Evolutionary conservation across 2,329 filamentous ascomycete species (phyloP).

Genomic region (Cyphellophora europaea): DNA sequence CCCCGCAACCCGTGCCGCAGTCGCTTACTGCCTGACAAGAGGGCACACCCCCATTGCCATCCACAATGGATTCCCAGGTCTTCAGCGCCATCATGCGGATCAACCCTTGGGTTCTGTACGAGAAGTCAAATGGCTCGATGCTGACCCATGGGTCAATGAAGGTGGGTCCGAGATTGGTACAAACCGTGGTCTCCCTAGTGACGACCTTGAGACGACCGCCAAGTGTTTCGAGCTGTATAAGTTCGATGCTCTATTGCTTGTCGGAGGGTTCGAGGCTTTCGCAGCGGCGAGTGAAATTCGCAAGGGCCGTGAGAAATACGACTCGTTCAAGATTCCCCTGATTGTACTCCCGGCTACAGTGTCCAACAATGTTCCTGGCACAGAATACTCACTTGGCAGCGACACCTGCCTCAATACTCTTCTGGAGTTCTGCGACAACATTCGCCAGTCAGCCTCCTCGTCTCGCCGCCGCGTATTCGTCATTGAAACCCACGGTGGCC

Average conservation of each 20-base stretch:
- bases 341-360: constrained; percentile 90
- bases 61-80: constrained; percentile 92
- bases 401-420: constrained; percentile 95
- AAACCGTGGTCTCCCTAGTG: constrained; percentile 82
- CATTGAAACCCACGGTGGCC: constrained; percentile 92
- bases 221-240: constrained; percentile 75
- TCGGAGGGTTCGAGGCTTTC: constrained; percentile 95
- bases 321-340: constrained; percentile 86
- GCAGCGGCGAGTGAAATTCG: constrained; percentile 82
- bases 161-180: constrained; percentile 97
- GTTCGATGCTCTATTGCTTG: constrained; percentile 83
- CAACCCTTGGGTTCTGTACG: constrained; percentile 73
- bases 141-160: constrained; percentile 90
- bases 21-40: constrained; percentile 81
- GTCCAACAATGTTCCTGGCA: constrained; percentile 96
- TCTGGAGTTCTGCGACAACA: constrained; percentile 91
- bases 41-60: constrained; percentile 92
- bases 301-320: constrained; percentile 66
- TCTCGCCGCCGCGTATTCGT: constrained; percentile 92
- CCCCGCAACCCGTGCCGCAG: constrained; percentile 83
- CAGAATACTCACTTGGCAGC: constrained; percentile 91
- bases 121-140: constrained; percentile 83
- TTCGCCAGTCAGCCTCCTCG: constrained; percentile 92
- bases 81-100: constrained; percentile 83
- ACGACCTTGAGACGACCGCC: constrained; percentile 77